Conservation (phyloP, 805 yeast genomes). For the Yamadazyma olivae region DNA sequence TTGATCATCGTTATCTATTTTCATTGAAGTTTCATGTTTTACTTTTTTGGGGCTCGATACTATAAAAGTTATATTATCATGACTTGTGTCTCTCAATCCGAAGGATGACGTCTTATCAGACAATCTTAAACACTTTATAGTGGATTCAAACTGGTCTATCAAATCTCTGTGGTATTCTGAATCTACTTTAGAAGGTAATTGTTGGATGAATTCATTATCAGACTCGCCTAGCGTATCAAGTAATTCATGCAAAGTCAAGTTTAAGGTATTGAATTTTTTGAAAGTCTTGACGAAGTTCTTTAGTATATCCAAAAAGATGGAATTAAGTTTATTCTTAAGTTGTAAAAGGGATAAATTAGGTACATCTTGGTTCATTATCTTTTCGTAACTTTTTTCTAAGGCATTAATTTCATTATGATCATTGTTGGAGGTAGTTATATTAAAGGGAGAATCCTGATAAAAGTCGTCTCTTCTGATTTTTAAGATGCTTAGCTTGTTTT, state of each 20-base stretch:
- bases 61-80: conserved; percentile 18
- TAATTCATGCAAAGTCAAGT: conserved; percentile 23
- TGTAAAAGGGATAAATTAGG: conserved; percentile 31
- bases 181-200: conserved; percentile 28
- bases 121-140: conserved; percentile 19
- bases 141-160: conserved; percentile 28
- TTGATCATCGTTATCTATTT: conserved; percentile 2
- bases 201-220: conserved; percentile 14
- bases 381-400: conserved; percentile 23
- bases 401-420: conserved; percentile 11
- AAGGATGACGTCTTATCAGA: conserved; percentile 9
- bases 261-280: conserved; percentile 27
- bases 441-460: conserved; percentile 29
- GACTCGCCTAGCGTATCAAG: conserved; percentile 24
- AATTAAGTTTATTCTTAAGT: conserved; percentile 28
- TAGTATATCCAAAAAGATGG: conserved; percentile 33
- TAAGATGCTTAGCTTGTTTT: conserved; percentile 6
- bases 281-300: conserved; percentile 29
- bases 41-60: conserved; percentile 28
- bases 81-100: conserved; percentile 5
- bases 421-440: conserved; percentile 18
- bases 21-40: conserved; percentile 5
- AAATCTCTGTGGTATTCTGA: conserved; percentile 28
- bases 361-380: conserved; percentile 17
- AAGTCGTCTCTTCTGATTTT: conserved; percentile 16